Conservation (phyloP, 2,329 filamentous ascomycete genomes). For the Biscogniauxia marginata region DNA sequence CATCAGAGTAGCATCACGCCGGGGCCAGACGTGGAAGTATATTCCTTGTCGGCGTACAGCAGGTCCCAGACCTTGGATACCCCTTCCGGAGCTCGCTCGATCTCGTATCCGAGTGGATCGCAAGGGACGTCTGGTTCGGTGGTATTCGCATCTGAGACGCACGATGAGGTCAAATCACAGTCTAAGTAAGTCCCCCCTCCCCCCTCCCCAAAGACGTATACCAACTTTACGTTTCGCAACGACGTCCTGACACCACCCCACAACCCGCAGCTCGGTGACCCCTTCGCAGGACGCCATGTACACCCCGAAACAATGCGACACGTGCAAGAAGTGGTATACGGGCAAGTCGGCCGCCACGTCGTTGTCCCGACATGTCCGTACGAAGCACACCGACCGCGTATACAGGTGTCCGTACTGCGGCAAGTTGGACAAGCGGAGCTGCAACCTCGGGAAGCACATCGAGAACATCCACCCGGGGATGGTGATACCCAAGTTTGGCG, state of each 20-base stretch:
- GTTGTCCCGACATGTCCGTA: slow-evolving; percentile 1
- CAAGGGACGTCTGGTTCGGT: neutral
- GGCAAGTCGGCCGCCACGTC: slow-evolving; percentile 1
- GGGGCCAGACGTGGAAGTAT: neutral
- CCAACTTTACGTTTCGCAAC: neutral
- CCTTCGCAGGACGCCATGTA: no score
- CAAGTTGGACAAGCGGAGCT: neutral
- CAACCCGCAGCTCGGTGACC: neutral
- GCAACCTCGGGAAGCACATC: slow-evolving; percentile 6
- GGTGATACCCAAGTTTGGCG: slow-evolving; percentile 2
- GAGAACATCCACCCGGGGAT: neutral
- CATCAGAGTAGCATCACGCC: neutral
- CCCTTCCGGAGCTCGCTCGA: neutral
- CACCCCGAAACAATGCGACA: neutral
- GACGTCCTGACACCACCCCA: neutral
- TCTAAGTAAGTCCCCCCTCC: neutral
- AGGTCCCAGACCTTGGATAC: neutral
- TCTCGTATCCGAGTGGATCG: neutral
- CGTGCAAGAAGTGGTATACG: neutral
- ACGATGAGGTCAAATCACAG: neutral
- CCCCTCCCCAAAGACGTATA: neutral
- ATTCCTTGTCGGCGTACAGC: neutral
- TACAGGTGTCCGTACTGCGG: slow-evolving; percentile 3
- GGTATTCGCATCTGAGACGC: no score
- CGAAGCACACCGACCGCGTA: neutral